A percentile compares a stretch with the other conserved stretches of the same genome.
Evolutionary conservation across 345 rosid genomes (phyloP).

Genomic region (Rhodamnia rubescens): DNA sequence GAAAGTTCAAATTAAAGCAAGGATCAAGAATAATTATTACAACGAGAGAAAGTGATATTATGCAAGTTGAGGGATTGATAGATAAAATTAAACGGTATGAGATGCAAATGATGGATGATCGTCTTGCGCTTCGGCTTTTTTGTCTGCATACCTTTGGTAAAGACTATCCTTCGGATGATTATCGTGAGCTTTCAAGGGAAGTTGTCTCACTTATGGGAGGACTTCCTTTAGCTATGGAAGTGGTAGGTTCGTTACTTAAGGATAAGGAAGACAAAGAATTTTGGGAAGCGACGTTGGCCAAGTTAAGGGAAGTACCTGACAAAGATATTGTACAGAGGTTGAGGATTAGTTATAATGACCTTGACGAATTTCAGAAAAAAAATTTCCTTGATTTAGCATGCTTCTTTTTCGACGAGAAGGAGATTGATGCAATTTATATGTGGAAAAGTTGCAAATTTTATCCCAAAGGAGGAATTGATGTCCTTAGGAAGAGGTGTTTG

Average conservation of each 20-base stretch:
- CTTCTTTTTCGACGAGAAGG: neutral
- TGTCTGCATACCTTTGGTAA: neutral
- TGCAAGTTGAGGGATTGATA: neutral
- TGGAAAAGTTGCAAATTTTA: neutral
- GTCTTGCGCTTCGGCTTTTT: neutral
- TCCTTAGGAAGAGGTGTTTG: neutral
- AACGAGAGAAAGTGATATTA: neutral
- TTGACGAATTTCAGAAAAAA: neutral
- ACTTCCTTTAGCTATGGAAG: neutral
- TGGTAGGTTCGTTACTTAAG: neutral
- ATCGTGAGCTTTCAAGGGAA: neutral
- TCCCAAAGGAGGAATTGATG: neutral
- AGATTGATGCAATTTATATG: neutral
- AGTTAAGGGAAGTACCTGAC: neutral
- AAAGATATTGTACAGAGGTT: neutral
- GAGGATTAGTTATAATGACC: neutral
- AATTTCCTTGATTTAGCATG: slow-evolving; percentile 4
- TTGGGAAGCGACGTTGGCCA: neutral
- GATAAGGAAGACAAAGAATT: neutral
- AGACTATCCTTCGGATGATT: neutral
- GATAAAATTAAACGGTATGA: neutral
- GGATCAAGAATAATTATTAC: neutral
- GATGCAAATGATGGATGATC: neutral
- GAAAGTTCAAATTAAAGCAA: too few relatives aligned
- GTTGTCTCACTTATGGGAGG: neutral